Evolutionary conservation across 2,329 filamentous ascomycete species (phyloP).

Genomic region (Ascochyta viciae-villosae): DNA sequence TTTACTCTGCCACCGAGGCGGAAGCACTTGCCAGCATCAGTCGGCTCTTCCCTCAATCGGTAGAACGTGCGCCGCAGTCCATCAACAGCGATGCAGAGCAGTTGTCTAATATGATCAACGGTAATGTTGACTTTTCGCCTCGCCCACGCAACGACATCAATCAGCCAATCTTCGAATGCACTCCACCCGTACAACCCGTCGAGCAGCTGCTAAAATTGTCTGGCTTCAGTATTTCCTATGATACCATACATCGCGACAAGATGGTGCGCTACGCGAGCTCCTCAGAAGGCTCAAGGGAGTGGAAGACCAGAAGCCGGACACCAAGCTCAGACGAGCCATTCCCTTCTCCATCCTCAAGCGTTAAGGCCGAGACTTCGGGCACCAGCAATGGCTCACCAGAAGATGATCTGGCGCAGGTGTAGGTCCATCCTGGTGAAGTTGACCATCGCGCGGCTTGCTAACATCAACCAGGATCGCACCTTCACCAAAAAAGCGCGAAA

Average conservation of each 20-base stretch:
- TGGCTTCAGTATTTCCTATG: background rate
- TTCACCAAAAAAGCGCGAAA: background rate
- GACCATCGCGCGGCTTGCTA: background rate
- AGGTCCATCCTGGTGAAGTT: background rate
- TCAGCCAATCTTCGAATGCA: background rate
- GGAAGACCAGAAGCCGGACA: constrained; percentile 10
- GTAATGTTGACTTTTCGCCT: background rate
- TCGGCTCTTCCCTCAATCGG: background rate
- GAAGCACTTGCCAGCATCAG: background rate
- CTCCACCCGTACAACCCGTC: background rate
- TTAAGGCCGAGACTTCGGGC: background rate
- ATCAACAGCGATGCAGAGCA: constrained; percentile 1
- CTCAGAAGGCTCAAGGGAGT: constrained; percentile 2
- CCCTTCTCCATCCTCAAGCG: background rate
- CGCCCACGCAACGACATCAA: constrained; percentile 5
- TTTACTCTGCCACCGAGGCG: constrained; percentile 7
- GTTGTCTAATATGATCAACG: background rate
- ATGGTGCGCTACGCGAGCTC: background rate
- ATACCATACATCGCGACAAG: constrained; percentile 2
- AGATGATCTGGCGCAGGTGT: background rate
- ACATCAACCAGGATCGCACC: background rate
- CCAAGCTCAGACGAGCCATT: constrained; percentile 12
- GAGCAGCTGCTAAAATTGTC: background rate
- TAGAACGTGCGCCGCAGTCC: background rate
- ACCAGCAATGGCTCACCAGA: background rate